Percentiles rank a stretch among this genome's conserved stretches.
phyloP scores from a whole-genome alignment of 495 filamentous ascomycete species.

The Hypoxylon trugodes region DNA sequence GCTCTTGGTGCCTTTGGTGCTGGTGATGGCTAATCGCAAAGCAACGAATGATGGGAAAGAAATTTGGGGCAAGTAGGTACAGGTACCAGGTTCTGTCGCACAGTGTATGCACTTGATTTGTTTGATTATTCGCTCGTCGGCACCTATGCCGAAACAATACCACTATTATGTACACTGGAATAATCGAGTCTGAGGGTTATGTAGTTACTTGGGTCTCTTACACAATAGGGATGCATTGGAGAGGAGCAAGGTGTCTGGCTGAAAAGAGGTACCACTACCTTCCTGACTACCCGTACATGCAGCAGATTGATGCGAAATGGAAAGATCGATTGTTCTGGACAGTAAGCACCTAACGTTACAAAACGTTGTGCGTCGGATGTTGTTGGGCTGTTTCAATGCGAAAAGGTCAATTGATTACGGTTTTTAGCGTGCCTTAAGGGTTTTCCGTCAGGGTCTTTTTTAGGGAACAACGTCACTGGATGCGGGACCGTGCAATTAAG shows the following conservation, averaged over 20 bases:
- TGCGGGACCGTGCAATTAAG: constrained; percentile 19
- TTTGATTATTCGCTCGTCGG: constrained; percentile 29
- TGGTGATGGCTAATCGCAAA: constrained; percentile 33
- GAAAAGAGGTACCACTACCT: constrained; percentile 12
- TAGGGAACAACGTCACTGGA: constrained; percentile 33
- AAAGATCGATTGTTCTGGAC: constrained; percentile 22
- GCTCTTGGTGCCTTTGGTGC: no score
- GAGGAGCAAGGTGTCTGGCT: constrained; percentile 4
- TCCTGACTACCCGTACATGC: constrained; percentile 1
- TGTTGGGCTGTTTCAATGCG: constrained; percentile 9
- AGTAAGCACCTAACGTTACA: constrained; percentile 18
- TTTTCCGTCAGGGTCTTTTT: constrained; percentile 31
- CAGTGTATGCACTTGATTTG: constrained; percentile 36
- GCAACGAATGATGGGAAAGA: constrained; percentile 17
- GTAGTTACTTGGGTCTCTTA: not conserved
- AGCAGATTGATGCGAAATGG: no score
- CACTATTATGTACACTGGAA: constrained; percentile 14
- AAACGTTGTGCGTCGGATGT: constrained; percentile 6
- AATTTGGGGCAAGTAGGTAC: not conserved
- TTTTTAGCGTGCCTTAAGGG: constrained; percentile 28
- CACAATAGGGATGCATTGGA: not conserved
- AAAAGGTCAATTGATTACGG: constrained; percentile 24
- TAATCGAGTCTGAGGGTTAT: constrained; percentile 9
- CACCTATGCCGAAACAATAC: constrained; percentile 33
- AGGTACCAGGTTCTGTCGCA: constrained; percentile 33